Evolutionary conservation across 2,329 filamentous ascomycete genomes (phyloP), one percentile per base, ranked within the genome.

Genomic region (Xylariaceae sp.): DNA sequence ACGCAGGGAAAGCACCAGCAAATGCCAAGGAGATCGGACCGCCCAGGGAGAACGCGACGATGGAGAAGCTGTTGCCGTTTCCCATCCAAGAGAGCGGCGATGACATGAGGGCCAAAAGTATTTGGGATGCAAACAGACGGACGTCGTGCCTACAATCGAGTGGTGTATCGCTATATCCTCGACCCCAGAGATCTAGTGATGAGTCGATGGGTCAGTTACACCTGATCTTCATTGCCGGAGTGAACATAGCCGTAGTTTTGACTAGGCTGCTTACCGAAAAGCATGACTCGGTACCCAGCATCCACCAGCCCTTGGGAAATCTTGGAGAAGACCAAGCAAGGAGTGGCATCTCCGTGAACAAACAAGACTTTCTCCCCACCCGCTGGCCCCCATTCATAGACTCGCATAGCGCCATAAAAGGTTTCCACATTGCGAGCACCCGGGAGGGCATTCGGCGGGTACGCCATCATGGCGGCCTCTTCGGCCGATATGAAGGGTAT

Each of bases 331-430:
- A 67, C 49, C 16, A 65, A 29, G 37, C 52, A 56, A 12, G 67
- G 68, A 5, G 67, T 72, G 14, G 65, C 62, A 52, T 69, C 67
- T 40, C 70, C 68, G 49, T 71, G 70, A 6, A 71, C 57, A 10
- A 71, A 57, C 32, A 71, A 51, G 26, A 71, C 63, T 37, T 70
- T 72, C 26, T 61, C 57, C 12, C 70, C 70, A 20, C 47, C 44
- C 41, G 40, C 53, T 10, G 63, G 60, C 3, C 70, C 69, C 70
- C 70, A 72, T 52, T 72, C 70, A 21, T 71, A 71, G 3, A 70
- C 67, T 40, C 67, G 61, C 62, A 71, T 70, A 12, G 49, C 47
- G 20, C 70, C 70, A 32, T 70, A 70, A 2, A 67, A 63, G 14
- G 66, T 70, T 37, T 63, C 50, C 1, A 71, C 67, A 61, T 71